Conservation (phyloP, 371 early-diverging fungal genomes). For the Choanephora cucurbitarum region DNA sequence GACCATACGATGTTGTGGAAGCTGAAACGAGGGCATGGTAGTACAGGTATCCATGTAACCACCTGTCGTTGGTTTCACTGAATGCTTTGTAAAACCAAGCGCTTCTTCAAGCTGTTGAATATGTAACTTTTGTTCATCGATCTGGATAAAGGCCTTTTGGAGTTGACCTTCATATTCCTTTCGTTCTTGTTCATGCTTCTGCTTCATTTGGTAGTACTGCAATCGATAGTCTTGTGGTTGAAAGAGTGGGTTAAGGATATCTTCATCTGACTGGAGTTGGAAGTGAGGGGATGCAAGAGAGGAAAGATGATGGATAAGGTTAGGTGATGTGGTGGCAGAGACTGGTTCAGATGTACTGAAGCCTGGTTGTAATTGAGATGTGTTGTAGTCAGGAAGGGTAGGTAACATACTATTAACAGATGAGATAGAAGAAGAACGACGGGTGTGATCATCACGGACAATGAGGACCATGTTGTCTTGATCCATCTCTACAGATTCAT, state of each 20-base stretch:
- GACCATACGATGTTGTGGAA: background rate
- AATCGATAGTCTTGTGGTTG: conserved; percentile 13
- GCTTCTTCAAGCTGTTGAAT: conserved; percentile 23
- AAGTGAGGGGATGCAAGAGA: background rate
- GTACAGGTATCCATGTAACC: conserved; percentile 16
- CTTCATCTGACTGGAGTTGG: background rate
- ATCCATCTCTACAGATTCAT: conserved; percentile 27
- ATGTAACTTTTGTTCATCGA: conserved; percentile 19
- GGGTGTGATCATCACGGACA: background rate
- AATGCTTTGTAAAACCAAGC: conserved; percentile 12
- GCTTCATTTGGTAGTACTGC: conserved; percentile 16
- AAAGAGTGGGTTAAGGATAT: no score
- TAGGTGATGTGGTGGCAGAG: no score
- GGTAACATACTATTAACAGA: conserved; percentile 10
- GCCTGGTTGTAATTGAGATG: background rate
- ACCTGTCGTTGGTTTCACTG: conserved; percentile 14
- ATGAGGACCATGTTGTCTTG: conserved; percentile 1
- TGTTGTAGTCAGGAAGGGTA: conserved; percentile 4
- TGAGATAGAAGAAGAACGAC: conserved; percentile 21
- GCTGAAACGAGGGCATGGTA: conserved; percentile 6
- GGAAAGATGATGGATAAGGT: no score
- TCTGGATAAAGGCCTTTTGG: conserved; percentile 14
- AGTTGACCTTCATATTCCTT: conserved; percentile 19
- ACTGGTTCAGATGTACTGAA: no score
- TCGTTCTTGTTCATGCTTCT: conserved; percentile 13